These are phyloP conservation scores for Leptographium wingfieldii DNA, from an alignment of 2,329 filamentous ascomycete species.

Conservation along the genomic window DNA sequence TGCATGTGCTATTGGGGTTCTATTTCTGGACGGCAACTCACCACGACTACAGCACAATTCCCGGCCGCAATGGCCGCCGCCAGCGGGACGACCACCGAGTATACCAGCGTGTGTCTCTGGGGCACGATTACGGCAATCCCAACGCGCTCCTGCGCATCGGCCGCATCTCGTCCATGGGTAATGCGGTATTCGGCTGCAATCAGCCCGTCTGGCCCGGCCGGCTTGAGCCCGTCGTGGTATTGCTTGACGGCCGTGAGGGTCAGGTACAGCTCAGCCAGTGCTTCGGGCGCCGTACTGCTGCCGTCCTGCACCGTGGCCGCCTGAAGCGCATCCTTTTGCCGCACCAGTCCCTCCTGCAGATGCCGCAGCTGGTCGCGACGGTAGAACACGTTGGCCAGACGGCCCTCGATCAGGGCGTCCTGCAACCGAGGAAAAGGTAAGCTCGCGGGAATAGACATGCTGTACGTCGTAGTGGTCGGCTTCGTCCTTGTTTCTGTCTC, in stretches of 20 bases:
- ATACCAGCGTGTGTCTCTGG: conserved; percentile 19
- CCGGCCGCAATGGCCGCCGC: conserved; percentile 24
- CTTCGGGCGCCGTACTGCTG: conserved; percentile 17
- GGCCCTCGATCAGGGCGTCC: conserved; percentile 24
- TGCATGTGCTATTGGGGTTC: too few relatives aligned
- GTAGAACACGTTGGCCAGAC: conserved; percentile 23
- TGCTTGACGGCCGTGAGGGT: conserved; percentile 18
- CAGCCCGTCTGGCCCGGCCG: conserved; percentile 13
- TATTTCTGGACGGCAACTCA: conserved; percentile 1
- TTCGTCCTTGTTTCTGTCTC: background rate
- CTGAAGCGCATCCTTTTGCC: conserved; percentile 11
- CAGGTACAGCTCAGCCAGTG: conserved; percentile 19
- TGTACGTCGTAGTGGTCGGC: too few relatives aligned
- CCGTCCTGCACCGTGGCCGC: conserved; percentile 16
- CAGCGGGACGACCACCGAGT: conserved; percentile 19
- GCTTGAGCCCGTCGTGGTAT: conserved; percentile 16
- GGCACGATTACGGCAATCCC: conserved; percentile 22
- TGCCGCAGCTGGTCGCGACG: conserved; percentile 25
- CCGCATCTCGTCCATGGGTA: conserved; percentile 14
- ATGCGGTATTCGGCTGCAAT: conserved; percentile 20
- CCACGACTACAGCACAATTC: conserved; percentile 23
- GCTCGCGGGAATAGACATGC: background rate
- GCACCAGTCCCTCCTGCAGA: conserved; percentile 21
- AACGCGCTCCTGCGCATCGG: conserved; percentile 11
- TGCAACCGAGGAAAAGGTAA: conserved; percentile 13